phyloP scores from a whole-genome alignment of 1,139 yeast genomes.

The Kodamaea arcana region DNA sequence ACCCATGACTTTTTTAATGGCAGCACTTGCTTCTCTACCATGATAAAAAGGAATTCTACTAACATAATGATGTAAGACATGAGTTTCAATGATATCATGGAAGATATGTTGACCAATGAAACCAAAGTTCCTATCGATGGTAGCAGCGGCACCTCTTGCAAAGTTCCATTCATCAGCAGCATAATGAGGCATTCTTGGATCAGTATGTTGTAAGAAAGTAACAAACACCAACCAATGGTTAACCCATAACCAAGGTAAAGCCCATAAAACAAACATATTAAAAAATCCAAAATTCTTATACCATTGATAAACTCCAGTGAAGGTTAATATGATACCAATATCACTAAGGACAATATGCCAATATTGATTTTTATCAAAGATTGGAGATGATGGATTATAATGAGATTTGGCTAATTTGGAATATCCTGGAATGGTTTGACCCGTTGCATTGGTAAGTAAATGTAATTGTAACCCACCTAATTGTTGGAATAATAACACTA shows the following conservation, averaged over 20 bases:
- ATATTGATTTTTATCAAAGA: constrained; percentile 52
- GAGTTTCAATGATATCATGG: constrained; percentile 65
- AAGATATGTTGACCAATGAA: constrained; percentile 53
- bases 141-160: constrained; percentile 66
- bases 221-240: constrained; percentile 66
- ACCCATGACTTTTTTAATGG: constrained; percentile 59
- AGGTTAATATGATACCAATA: constrained; percentile 45
- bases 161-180: constrained; percentile 56
- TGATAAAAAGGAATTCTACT: constrained; percentile 62
- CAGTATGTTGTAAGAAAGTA: constrained; percentile 60
- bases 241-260: constrained; percentile 52
- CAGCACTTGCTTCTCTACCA: constrained; percentile 57
- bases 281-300: constrained; percentile 44
- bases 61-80: constrained; percentile 58
- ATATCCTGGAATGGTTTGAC: constrained; percentile 42
- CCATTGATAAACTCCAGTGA: constrained; percentile 45
- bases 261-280: constrained; percentile 48
- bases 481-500: constrained; percentile 46
- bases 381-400: constrained; percentile 50
- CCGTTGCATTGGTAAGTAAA: constrained; percentile 49
- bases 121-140: constrained; percentile 61
- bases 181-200: constrained; percentile 56
- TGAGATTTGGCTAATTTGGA: constrained; percentile 36
- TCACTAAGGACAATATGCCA: constrained; percentile 54
- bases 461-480: constrained; percentile 51